These are phyloP conservation scores for Gossypium schwendimanii DNA, from an alignment of 441 rosid species.

Conservation along the genomic window DNA sequence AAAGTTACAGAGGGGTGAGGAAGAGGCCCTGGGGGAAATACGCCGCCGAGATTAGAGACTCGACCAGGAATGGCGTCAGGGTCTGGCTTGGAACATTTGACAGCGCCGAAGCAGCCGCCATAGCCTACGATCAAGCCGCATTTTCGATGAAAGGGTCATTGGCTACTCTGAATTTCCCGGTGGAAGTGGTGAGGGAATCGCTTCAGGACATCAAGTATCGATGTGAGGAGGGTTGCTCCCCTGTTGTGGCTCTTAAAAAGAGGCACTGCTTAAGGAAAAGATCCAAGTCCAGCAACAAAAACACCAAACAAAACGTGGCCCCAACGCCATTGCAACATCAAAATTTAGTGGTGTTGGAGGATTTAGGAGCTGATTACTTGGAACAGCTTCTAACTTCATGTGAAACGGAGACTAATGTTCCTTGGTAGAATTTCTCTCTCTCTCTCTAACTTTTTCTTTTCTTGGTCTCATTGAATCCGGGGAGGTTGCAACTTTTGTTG, in stretches of 20 bases:
- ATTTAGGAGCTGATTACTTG: conserved; percentile 15
- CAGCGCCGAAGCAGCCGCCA: conserved; percentile 69
- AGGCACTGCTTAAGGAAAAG: conserved; percentile 58
- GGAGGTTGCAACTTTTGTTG: background rate
- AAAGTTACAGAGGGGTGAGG: conserved; percentile 68
- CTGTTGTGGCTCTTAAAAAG: conserved; percentile 66
- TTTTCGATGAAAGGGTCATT: conserved; percentile 59
- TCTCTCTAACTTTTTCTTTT: background rate
- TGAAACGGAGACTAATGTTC: background rate
- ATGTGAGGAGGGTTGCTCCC: conserved; percentile 69
- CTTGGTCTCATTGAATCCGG: background rate
- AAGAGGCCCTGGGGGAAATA: conserved; percentile 83
- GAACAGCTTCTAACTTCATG: conserved; percentile 18
- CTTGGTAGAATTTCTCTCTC: background rate
- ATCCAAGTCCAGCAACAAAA: conserved; percentile 24
- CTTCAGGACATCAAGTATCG: conserved; percentile 54
- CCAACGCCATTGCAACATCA: conserved; percentile 16
- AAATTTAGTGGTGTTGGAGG: conserved; percentile 14
- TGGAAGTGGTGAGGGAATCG: conserved; percentile 57
- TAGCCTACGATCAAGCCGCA: conserved; percentile 90
- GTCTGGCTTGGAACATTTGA: conserved; percentile 91
- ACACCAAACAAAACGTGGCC: conserved; percentile 12
- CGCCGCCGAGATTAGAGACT: conserved; percentile 90
- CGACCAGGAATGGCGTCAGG: conserved; percentile 68
- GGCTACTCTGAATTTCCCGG: conserved; percentile 71